Percentiles rank a stretch among this genome's conserved stretches.
phyloP scores from a whole-genome alignment of 75 land plant species.

The Pinus albicaulis region DNA sequence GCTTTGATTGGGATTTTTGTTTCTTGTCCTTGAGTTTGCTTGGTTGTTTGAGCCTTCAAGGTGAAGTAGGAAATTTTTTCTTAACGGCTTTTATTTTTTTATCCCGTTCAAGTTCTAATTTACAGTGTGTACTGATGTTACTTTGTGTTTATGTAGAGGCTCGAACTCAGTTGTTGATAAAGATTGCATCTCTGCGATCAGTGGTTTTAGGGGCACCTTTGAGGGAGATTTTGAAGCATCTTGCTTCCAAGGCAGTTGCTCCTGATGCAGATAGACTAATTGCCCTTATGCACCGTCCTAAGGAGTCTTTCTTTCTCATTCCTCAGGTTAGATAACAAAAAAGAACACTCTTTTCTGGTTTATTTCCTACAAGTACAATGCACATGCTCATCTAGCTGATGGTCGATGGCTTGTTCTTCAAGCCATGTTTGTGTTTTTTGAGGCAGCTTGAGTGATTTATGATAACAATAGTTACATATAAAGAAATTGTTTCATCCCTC shows the following conservation, averaged over 20 bases:
- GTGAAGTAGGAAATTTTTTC: neutral
- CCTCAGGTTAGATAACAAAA: conserved; percentile 60
- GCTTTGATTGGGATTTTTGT: neutral
- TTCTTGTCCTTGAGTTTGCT: neutral
- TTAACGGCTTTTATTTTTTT: neutral
- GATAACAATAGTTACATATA: neutral
- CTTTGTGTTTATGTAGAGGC: conserved; percentile 37
- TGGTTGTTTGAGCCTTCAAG: neutral
- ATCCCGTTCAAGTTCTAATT: neutral
- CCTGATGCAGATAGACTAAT: conserved; percentile 64
- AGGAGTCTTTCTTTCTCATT: conserved; percentile 81
- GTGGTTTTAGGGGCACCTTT: conserved; percentile 96
- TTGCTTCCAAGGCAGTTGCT: conserved; percentile 60
- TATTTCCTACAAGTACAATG: neutral
- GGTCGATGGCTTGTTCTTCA: neutral
- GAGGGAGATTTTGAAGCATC: conserved; percentile 69
- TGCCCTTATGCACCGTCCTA: conserved; percentile 88
- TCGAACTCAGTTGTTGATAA: conserved; percentile 62
- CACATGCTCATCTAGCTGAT: neutral
- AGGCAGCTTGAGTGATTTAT: too few relatives aligned
- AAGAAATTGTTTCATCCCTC: neutral
- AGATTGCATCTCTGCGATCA: conserved; percentile 90
- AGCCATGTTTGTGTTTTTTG: neutral
- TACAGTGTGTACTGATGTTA: neutral
- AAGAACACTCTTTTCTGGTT: neutral